Conservation (phyloP, 345 rosid species). For the Ceriops decandra region DNA sequence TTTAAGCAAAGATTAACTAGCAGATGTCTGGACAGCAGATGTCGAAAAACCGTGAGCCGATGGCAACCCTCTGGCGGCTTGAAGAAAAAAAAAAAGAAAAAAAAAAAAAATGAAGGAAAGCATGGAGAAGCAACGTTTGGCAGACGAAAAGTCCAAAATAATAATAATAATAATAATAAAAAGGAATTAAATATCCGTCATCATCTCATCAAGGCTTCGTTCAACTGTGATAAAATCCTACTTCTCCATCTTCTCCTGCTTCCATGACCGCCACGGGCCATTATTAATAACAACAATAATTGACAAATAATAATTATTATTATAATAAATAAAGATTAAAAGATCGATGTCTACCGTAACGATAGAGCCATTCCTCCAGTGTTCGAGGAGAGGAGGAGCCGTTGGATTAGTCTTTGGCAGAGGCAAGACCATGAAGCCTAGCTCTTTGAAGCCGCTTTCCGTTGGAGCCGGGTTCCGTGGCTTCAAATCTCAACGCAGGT, state of each 20-base stretch:
- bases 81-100: no score
- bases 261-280: not conserved
- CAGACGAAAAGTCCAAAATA: not conserved
- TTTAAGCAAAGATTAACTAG: no score
- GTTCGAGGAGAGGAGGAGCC: constrained; percentile 15
- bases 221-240: not conserved
- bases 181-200: not conserved
- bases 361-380: constrained; percentile 40
- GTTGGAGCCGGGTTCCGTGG: constrained; percentile 25
- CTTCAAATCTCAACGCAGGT: constrained; percentile 19
- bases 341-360: constrained; percentile 45
- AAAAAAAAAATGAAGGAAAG: not conserved
- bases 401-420: constrained; percentile 2
- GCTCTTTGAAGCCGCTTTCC: constrained; percentile 23
- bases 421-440: constrained; percentile 10
- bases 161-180: not conserved
- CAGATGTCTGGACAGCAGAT: no score
- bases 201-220: not conserved
- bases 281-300: not conserved
- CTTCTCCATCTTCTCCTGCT: not conserved
- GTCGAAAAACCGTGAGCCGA: no score
- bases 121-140: not conserved
- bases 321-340: not conserved
- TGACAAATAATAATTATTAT: not conserved
- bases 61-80: no score